Evolutionary conservation across 768 basidiomycete genomes (phyloP), one percentile per base, ranked within the genome.

Genomic region (Paxillus rubicundulus): DNA sequence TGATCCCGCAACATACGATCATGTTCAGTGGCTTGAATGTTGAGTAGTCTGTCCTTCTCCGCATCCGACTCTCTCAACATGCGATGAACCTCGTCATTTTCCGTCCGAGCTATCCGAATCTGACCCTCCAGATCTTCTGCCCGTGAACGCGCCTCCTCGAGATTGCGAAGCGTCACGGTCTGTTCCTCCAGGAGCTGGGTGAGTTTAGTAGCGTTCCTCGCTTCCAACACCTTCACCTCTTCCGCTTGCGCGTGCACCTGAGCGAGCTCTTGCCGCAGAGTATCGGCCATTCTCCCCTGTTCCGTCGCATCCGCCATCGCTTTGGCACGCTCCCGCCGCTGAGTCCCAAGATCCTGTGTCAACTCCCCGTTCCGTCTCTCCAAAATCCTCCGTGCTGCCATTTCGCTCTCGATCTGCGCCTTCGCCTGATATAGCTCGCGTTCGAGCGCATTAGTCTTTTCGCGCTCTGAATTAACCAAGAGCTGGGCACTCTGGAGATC

Each of bases 11-110:
- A 82, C 40, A 77, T 68, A 32, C 80, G 72, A 52, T 86, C 84
- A 50, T 84, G 77, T 61, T 79, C 89, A 13, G 80, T 82, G 7
- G 88, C 86, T 64, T 92, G 90, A 3, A 76, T 78, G 38, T 78
- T 81, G 51, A 92, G 70, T 14, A 92, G 73, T 18, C 85, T 74
- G 50, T 96, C 92, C 70, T 92, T 91, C 71, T 97, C 92, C 56
- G 69, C 69, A 38, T 82, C 77, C 2, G 88, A 85, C 53, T 87
- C 81, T 55, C 76, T 79, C 45, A 93, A 70, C 39, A 88, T 85
- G 46, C 74, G 74, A 52, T 85, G 79, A 27, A 82, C 52, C 7
- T 86, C 81, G 13, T 84, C 82, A 56, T 87, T 84, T 70, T 94
- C 93, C 17, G 77, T 66, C 28, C 86, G 75, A 16, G 89, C 84